Conservation (phyloP, 2,329 filamentous ascomycete genomes). For the Myrmaecium sp. region DNA sequence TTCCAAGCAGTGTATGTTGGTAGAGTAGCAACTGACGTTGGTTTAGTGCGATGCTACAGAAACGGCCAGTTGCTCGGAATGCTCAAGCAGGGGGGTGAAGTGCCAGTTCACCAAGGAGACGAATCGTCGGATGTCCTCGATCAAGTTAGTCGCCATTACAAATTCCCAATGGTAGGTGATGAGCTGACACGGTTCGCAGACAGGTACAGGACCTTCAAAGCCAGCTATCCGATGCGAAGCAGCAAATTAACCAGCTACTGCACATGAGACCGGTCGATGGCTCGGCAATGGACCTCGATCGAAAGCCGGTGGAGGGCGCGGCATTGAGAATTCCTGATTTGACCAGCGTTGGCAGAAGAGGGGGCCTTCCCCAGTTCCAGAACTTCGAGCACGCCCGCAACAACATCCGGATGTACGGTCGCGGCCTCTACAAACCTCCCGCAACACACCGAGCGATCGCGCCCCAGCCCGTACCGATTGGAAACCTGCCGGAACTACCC, state of each 20-base stretch:
- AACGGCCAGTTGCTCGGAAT: slow-evolving; percentile 90
- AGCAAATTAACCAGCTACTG: slow-evolving; percentile 60
- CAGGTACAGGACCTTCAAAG: slow-evolving; percentile 95
- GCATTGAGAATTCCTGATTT: slow-evolving; percentile 16
- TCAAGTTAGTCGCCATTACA: slow-evolving; percentile 44
- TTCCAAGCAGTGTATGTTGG: too few species aligned
- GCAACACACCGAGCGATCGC: slow-evolving; percentile 44
- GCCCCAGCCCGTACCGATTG: slow-evolving; percentile 27
- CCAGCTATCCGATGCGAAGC: slow-evolving; percentile 63
- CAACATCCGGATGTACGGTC: slow-evolving; percentile 57
- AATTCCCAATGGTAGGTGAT: not conserved
- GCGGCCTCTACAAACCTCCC: slow-evolving; percentile 66
- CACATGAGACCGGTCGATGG: slow-evolving; percentile 42
- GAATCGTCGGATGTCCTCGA: slow-evolving; percentile 95
- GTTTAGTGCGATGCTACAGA: slow-evolving; percentile 92
- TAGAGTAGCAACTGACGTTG: too few species aligned
- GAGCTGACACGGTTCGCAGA: slow-evolving; percentile 18
- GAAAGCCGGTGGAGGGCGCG: slow-evolving; percentile 9
- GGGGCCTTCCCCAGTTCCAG: slow-evolving; percentile 40
- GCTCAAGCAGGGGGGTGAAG: slow-evolving; percentile 87
- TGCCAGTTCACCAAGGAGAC: slow-evolving; percentile 99
- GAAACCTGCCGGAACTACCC: slow-evolving; percentile 46
- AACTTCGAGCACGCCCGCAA: slow-evolving; percentile 55
- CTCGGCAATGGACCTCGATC: slow-evolving; percentile 26
- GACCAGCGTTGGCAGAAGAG: slow-evolving; percentile 23